Evolutionary conservation across 2,329 filamentous ascomycete species (phyloP).

Genomic region (Neofusicoccum kwambonambiense): DNA sequence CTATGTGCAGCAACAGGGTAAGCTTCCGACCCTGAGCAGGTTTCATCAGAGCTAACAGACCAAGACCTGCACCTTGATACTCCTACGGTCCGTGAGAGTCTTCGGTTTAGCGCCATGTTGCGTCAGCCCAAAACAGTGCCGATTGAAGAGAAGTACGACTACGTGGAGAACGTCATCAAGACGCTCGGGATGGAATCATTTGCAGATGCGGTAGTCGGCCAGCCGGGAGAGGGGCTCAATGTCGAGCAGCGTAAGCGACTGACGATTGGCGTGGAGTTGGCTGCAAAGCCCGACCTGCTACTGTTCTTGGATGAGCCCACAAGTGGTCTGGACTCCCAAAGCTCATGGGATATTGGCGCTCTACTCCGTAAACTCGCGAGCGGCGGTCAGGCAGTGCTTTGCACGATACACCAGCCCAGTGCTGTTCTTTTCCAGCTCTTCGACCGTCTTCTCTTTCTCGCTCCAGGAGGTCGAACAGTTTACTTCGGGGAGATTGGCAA

Average conservation of each 20-base stretch:
- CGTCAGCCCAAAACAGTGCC: slow-evolving; percentile 54
- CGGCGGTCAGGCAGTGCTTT: slow-evolving; percentile 45
- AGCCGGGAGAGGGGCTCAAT: slow-evolving; percentile 61
- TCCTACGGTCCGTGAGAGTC: slow-evolving; percentile 36
- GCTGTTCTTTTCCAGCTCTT: slow-evolving; percentile 47
- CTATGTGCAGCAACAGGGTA: no score
- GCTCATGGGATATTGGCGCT: slow-evolving; percentile 61
- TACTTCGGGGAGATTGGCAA: slow-evolving; percentile 49
- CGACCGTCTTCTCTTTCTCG: slow-evolving; percentile 45
- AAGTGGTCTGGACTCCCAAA: slow-evolving; percentile 28
- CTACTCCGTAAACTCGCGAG: slow-evolving; percentile 62
- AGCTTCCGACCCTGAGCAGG: no score
- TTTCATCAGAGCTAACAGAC: no score
- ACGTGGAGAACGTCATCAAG: slow-evolving; percentile 64
- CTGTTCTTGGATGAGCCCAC: slow-evolving; percentile 61
- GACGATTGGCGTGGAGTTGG: slow-evolving; percentile 71
- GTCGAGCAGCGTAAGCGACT: slow-evolving; percentile 70
- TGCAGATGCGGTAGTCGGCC: slow-evolving; percentile 63
- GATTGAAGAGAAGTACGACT: slow-evolving; percentile 58
- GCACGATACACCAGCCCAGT: slow-evolving; percentile 48
- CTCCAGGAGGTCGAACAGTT: slow-evolving; percentile 32
- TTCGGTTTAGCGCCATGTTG: slow-evolving; percentile 36
- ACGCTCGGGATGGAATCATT: slow-evolving; percentile 68
- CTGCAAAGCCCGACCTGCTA: slow-evolving; percentile 63
- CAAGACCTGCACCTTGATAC: slow-evolving; percentile 52